These are phyloP conservation scores for Aspergillus heteromorphus DNA, from an alignment of 495 filamentous ascomycete species.

Conservation along the genomic window DNA sequence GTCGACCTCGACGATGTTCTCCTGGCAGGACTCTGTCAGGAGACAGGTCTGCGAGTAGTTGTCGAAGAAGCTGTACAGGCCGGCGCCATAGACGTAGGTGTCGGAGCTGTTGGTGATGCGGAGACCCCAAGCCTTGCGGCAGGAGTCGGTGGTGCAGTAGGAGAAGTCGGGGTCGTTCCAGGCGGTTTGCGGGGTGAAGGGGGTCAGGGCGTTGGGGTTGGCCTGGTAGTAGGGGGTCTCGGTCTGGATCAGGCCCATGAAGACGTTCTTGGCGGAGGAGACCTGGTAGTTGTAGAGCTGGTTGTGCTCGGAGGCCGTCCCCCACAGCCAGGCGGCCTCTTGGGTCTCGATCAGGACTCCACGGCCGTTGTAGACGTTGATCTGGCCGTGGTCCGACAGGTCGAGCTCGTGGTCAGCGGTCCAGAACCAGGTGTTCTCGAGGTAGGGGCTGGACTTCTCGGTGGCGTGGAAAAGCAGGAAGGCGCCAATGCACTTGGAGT, in stretches of 20 bases:
- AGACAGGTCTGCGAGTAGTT: conserved; percentile 81
- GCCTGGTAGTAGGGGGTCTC: conserved; percentile 91
- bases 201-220: conserved; percentile 69
- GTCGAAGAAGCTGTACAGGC: conserved; percentile 83
- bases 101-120: conserved; percentile 66
- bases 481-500: conserved; percentile 58
- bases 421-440: conserved; percentile 96
- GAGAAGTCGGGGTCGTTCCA: conserved; percentile 76
- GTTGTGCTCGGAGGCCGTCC: conserved; percentile 81
- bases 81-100: conserved; percentile 69
- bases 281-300: conserved; percentile 90
- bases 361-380: conserved; percentile 88
- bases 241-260: conserved; percentile 80
- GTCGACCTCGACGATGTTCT: conserved; percentile 82
- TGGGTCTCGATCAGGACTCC: conserved; percentile 71
- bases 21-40: conserved; percentile 69
- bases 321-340: conserved; percentile 59
- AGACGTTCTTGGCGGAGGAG: conserved; percentile 71
- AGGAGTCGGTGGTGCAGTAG: conserved; percentile 54
- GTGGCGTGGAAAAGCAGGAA: conserved; percentile 84
- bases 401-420: conserved; percentile 92
- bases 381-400: conserved; percentile 66
- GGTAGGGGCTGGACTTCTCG: conserved; percentile 61
- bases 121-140: conserved; percentile 80
- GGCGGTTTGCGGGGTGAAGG: conserved; percentile 56